These are phyloP conservation scores for Colletotrichum coccodes DNA, from an alignment of 2,329 filamentous ascomycete genomes.

Conservation along the genomic window DNA sequence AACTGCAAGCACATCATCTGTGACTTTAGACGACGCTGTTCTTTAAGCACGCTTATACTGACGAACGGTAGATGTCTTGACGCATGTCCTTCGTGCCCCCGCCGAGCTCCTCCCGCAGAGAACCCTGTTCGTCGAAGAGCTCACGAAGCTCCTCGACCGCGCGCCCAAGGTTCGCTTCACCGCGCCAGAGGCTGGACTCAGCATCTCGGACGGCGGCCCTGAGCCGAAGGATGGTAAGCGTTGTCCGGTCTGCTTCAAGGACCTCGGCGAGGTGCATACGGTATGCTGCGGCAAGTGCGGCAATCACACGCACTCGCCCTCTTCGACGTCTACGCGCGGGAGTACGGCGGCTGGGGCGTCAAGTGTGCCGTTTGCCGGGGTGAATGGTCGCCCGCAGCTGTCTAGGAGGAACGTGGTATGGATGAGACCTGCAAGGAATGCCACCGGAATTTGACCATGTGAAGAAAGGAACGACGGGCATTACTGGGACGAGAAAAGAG, in stretches of 20 bases:
- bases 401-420: neutral
- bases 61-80: conserved; percentile 20
- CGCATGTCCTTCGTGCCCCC: conserved; percentile 22
- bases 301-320: conserved; percentile 17
- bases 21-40: neutral
- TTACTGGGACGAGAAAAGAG: neutral
- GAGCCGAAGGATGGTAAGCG: conserved; percentile 13
- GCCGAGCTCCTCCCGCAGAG: conserved; percentile 20
- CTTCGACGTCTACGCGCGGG: neutral
- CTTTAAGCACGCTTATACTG: neutral
- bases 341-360: conserved; percentile 8
- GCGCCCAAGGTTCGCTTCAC: conserved; percentile 19
- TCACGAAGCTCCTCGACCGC: conserved; percentile 6
- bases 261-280: neutral
- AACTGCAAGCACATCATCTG: conserved; percentile 33
- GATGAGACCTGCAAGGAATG: neutral
- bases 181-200: conserved; percentile 2
- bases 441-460: neutral
- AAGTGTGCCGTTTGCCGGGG: conserved; percentile 15
- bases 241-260: conserved; percentile 27
- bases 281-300: conserved; percentile 26
- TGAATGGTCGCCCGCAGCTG: neutral
- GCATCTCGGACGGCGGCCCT: conserved; percentile 17
- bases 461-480: neutral
- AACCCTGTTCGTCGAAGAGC: neutral